A percentile compares a stretch with the other conserved stretches of the same genome.
phyloP scores from a whole-genome alignment of 768 basidiomycete species.

The Hypsizygus marmoreus region DNA sequence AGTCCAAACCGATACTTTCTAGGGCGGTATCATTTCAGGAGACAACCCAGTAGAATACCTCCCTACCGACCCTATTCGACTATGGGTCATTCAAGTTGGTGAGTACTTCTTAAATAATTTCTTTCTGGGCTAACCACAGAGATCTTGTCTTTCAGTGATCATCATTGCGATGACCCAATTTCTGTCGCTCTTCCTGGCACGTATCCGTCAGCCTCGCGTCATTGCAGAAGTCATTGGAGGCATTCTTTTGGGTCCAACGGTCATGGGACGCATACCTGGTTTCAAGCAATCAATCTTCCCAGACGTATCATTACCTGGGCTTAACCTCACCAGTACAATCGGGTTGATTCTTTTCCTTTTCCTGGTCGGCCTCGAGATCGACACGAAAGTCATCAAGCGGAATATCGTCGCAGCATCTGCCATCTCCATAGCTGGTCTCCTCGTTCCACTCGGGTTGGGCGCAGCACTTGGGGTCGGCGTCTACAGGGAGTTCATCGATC shows the following conservation, averaged over 20 bases:
- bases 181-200: conserved; percentile 62
- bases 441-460: conserved; percentile 81
- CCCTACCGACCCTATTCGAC: conserved; percentile 61
- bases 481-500: conserved; percentile 67
- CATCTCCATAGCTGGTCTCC: conserved; percentile 68
- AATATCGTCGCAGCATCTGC: conserved; percentile 59
- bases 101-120: conserved; percentile 18
- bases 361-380: conserved; percentile 84
- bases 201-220: conserved; percentile 87
- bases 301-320: conserved; percentile 46
- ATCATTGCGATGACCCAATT: conserved; percentile 81
- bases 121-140: conserved; percentile 4
- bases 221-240: conserved; percentile 93
- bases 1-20: conserved; percentile 1
- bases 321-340: conserved; percentile 74
- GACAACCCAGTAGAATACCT: conserved; percentile 69
- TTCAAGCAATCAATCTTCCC: conserved; percentile 71
- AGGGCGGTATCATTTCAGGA: conserved; percentile 83
- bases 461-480: conserved; percentile 73
- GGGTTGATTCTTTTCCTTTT: conserved; percentile 81
- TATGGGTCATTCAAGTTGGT: conserved; percentile 83
- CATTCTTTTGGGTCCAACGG: conserved; percentile 76
- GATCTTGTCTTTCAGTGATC: conserved; percentile 49
- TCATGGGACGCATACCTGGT: conserved; percentile 77
- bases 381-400: conserved; percentile 64